Conservation (phyloP, 768 basidiomycete genomes). For the Mycena kentingensis region DNA sequence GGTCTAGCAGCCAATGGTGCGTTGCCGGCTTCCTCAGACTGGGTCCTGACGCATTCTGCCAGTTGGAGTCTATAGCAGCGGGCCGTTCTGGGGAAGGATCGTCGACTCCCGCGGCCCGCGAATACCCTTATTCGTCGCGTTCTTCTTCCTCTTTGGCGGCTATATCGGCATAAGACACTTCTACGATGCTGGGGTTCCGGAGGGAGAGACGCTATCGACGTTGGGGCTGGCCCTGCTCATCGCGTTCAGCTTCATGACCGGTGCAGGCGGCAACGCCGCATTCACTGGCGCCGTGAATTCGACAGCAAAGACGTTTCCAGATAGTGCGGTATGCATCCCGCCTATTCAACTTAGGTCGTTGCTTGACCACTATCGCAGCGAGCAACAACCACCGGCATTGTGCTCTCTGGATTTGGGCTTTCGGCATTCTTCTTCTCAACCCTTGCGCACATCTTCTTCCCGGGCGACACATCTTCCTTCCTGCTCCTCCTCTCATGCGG, state of each 20-base stretch:
- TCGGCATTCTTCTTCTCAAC: constrained; percentile 90
- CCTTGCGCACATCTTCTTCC: constrained; percentile 68
- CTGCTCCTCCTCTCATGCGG: constrained; percentile 76
- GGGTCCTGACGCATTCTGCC: constrained; percentile 7
- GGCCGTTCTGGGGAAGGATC: constrained; percentile 78
- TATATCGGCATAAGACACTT: constrained; percentile 75
- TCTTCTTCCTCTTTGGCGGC: constrained; percentile 62
- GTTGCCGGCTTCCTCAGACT: constrained; percentile 24
- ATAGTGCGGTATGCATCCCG: constrained; percentile 53
- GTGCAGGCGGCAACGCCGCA: constrained; percentile 75
- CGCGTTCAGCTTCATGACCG: constrained; percentile 69
- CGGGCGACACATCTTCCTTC: constrained; percentile 78
- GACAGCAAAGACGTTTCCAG: constrained; percentile 82
- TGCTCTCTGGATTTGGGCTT: constrained; percentile 86
- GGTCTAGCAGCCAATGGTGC: constrained; percentile 78
- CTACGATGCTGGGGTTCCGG: constrained; percentile 56
- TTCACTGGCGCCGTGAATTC: constrained; percentile 72
- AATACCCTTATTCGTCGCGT: constrained; percentile 61
- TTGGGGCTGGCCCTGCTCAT: constrained; percentile 54
- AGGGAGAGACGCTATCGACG: constrained; percentile 38
- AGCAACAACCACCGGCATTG: constrained; percentile 74
- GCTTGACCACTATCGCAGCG: constrained; percentile 44
- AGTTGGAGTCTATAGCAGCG: constrained; percentile 79
- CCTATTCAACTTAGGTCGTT: neutral
- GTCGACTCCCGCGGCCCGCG: constrained; percentile 76